Conservation (phyloP, 1,284 basidiomycete species). For the Cutaneotrichosporon spelunceum region DNA sequence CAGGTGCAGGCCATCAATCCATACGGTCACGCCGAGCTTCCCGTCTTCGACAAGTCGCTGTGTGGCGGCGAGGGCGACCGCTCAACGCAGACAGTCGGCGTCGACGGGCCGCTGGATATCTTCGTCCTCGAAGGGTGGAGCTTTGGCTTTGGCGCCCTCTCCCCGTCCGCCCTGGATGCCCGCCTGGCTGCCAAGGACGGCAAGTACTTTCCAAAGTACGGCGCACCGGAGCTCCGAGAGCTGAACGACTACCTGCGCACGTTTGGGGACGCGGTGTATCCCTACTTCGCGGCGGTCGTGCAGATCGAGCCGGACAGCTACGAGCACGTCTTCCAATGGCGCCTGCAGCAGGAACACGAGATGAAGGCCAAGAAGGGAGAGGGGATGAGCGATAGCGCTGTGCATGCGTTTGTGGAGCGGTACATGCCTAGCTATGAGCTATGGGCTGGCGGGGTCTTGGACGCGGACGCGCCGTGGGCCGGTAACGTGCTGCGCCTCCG, state of each 20-base stretch:
- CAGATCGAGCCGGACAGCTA: conserved; percentile 38
- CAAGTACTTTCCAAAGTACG: conserved; percentile 32
- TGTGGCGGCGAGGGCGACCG: conserved; percentile 80
- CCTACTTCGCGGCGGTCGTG: conserved; percentile 33
- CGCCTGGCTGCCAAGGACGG: conserved; percentile 37
- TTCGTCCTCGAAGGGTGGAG: conserved; percentile 67
- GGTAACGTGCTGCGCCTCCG: conserved; percentile 34
- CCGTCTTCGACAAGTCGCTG: conserved; percentile 82
- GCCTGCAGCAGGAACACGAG: conserved; percentile 76
- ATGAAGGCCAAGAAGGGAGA: conserved; percentile 78
- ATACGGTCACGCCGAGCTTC: conserved; percentile 41
- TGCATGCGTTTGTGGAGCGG: conserved; percentile 61
- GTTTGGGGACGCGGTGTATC: conserved; percentile 32
- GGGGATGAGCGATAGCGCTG: conserved; percentile 80
- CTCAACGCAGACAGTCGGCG: conserved; percentile 49
- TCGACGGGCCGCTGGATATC: conserved; percentile 64
- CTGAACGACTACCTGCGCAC: conserved; percentile 35
- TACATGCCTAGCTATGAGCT: conserved; percentile 47
- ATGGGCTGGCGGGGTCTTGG: conserved; percentile 23
- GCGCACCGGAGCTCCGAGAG: conserved; percentile 26
- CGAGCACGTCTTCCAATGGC: conserved; percentile 58
- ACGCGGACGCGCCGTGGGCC: conserved; percentile 27
- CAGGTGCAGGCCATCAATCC: conserved; percentile 17
- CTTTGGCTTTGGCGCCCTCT: conserved; percentile 51
- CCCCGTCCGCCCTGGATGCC: conserved; percentile 43